Base-by-base conservation (phyloP, 768 basidiomycete genomes). In the Neoboletus subvelutipes region DNA sequence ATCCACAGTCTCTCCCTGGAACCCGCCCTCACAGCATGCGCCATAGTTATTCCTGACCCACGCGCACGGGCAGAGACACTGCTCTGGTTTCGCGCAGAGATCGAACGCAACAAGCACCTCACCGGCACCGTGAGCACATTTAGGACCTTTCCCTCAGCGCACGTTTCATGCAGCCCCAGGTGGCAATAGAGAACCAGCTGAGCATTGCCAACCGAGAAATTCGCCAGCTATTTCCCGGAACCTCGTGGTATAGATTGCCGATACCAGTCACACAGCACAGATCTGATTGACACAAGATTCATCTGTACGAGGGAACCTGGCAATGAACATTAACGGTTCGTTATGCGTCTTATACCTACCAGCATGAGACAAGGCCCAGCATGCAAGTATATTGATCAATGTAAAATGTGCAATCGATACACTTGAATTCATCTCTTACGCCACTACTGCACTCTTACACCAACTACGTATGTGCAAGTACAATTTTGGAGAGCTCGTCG, bases 81-180 rank as follows among this genome's bases (percentile, higher is more conserved):
- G 8, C 65, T 69, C 22, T 92, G 90, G 88, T 82, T 92, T 70
- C 84, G 90, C 29, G 66, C 73, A 48, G 88, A 91, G 71, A 82
- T 92, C 62, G 85, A 90, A 65, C 76, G 83, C 56, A 85, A 83
- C 62, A 78, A 71, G 56, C 67, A 84, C 64, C 65, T 88, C 40
- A 68, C 76, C 12, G 85, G 91, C 66, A 69, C 76, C 59, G 90
- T 91, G 63, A 66, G 70, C 46, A 1, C 33, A 12, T 46, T 40
- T 22, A n/a, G n/a, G n/a, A n/a, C 6, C 9, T 45, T n/a, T 2
- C 10, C 12, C 26, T 28, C 33, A 26, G 45, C 34, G 28, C 50
- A 20, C 22, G 6, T 56, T 62, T 66, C 58, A 73, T 51, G 5
- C 22, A 43, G 36, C 20, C 37, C 50, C 65, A 90, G 89, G 67